Conservation (phyloP, 2,329 filamentous ascomycete genomes). For the Macroventuria anomochaeta region DNA sequence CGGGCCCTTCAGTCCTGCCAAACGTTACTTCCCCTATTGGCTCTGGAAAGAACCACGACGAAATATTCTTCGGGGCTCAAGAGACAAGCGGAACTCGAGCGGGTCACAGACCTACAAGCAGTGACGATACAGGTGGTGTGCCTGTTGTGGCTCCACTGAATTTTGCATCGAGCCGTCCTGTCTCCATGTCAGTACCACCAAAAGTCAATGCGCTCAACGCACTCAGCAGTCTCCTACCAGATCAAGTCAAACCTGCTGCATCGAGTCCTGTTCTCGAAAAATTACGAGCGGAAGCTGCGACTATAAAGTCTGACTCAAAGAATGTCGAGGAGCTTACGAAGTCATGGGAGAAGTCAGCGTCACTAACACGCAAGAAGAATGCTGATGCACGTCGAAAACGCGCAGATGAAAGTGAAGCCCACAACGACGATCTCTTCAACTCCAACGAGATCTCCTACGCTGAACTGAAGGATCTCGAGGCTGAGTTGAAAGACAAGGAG, state of each 20-base stretch:
- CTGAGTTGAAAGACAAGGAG: slow-evolving; percentile 62
- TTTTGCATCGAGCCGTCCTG: slow-evolving; percentile 26
- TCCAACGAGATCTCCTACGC: slow-evolving; percentile 64
- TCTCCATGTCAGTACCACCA: slow-evolving; percentile 16
- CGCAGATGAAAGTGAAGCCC: slow-evolving; percentile 60
- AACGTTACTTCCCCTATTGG: slow-evolving; percentile 13
- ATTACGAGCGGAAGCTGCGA: slow-evolving; percentile 25
- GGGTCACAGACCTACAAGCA: slow-evolving; percentile 27
- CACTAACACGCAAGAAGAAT: slow-evolving; percentile 52
- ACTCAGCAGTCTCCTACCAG: slow-evolving; percentile 32
- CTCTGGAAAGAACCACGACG: slow-evolving; percentile 34
- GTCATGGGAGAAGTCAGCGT: slow-evolving; percentile 56
- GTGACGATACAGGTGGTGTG: slow-evolving; percentile 24
- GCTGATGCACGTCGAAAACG: slow-evolving; percentile 58
- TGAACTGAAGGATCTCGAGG: slow-evolving; percentile 62
- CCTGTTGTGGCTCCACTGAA: slow-evolving; percentile 37
- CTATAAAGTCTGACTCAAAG: slow-evolving; percentile 26
- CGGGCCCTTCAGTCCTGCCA: slow-evolving; percentile 26
- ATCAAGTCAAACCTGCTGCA: slow-evolving; percentile 12
- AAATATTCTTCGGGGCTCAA: slow-evolving; percentile 45
- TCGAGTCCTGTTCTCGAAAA: slow-evolving; percentile 30
- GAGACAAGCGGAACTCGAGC: slow-evolving; percentile 18
- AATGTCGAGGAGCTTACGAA: slow-evolving; percentile 33
- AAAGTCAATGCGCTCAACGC: slow-evolving; percentile 26
- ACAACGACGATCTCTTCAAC: slow-evolving; percentile 62